These are phyloP conservation scores for Furcasterigmium sp. DNA, from an alignment of 2,329 filamentous ascomycete species.

Conservation along the genomic window DNA sequence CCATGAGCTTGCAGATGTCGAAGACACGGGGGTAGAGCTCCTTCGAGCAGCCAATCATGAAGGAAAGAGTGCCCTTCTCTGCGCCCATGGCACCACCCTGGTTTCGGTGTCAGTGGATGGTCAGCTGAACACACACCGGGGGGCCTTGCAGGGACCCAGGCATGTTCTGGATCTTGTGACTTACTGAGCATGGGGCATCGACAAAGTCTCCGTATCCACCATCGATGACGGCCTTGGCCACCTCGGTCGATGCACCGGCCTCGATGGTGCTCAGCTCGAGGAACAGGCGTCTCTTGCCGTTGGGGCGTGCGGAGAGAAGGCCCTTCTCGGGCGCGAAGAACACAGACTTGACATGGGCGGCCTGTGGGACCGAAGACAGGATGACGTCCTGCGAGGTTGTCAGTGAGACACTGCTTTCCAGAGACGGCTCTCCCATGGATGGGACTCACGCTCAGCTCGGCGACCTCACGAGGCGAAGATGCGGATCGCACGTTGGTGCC, in stretches of 20 bases:
- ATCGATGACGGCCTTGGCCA: conserved; percentile 1
- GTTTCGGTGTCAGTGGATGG: too few species aligned
- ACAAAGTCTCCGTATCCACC: conserved; percentile 6
- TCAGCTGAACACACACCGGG: too few species aligned
- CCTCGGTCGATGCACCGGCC: not conserved
- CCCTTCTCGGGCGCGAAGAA: not conserved
- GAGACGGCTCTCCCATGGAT: too few species aligned
- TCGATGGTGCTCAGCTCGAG: conserved; percentile 1
- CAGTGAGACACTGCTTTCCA: too few species aligned
- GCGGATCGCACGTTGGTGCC: not conserved
- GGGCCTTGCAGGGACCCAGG: too few species aligned
- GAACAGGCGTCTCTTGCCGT: not conserved
- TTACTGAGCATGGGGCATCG: conserved; percentile 11
- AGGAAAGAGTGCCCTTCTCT: conserved; percentile 8
- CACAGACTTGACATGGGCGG: not conserved
- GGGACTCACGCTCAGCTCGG: not conserved
- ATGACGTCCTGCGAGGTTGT: not conserved
- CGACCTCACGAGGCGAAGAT: not conserved
- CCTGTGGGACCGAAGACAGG: not conserved
- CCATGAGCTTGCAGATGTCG: not conserved
- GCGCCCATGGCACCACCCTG: conserved; percentile 10
- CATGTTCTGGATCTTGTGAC: too few species aligned
- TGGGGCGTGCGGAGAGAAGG: not conserved
- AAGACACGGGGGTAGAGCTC: not conserved
- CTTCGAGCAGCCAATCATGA: conserved; percentile 10